These are phyloP conservation scores for Sugiyamaella castrensis DNA, from an alignment of 1,139 yeast genomes.

Conservation along the genomic window DNA sequence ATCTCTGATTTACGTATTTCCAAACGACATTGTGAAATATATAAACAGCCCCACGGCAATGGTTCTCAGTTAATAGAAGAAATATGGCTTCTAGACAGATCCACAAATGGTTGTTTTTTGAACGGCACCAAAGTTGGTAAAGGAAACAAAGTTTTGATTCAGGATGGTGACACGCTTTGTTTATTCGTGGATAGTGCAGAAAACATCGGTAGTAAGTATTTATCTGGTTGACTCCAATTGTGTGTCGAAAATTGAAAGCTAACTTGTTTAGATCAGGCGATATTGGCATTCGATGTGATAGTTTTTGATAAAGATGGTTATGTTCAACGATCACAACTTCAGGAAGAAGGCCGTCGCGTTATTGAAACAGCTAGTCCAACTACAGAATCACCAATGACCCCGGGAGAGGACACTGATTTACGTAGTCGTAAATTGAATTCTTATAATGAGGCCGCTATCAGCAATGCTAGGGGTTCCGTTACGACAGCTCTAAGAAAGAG, in stretches of 20 bases:
- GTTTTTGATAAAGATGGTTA: slow-evolving; percentile 9
- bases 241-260: not conserved
- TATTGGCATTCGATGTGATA: slow-evolving; percentile 18
- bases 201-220: slow-evolving; percentile 18
- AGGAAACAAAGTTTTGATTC: slow-evolving; percentile 58
- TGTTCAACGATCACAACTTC: slow-evolving; percentile 2
- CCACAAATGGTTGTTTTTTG: slow-evolving; percentile 75
- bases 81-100: slow-evolving; percentile 77
- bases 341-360: slow-evolving; percentile 3
- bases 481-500: not conserved
- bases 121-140: slow-evolving; percentile 59
- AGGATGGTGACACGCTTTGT: slow-evolving; percentile 62
- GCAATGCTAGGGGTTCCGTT: not conserved
- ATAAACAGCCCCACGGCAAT: slow-evolving; percentile 44
- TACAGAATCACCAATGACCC: not conserved
- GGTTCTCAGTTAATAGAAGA: slow-evolving; percentile 43
- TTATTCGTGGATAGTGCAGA: slow-evolving; percentile 59
- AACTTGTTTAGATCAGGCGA: slow-evolving; percentile 2
- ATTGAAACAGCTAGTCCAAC: not conserved
- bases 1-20: slow-evolving; percentile 76
- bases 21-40: slow-evolving; percentile 72
- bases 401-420: slow-evolving; percentile 3
- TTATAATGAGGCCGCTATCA: not conserved
- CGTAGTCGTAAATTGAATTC: slow-evolving; percentile 3
- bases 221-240: not conserved